Conservation (phyloP, 2,329 filamentous ascomycete species). For the Colletotrichum nymphaeae region DNA sequence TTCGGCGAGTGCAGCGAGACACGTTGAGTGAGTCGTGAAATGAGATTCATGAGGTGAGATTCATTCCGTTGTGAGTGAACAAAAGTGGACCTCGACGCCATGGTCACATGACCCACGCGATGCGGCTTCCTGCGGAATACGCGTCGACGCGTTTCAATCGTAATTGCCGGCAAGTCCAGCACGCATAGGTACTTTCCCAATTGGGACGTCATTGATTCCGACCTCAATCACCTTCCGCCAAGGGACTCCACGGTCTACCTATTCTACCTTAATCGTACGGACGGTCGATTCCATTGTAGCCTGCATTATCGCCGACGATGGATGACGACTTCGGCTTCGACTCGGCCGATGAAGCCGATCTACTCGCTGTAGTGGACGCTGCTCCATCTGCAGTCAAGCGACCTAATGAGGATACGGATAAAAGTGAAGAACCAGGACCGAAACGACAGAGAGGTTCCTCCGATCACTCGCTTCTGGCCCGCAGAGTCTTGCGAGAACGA, state of each 20-base stretch:
- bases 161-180: neutral
- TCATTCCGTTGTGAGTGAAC: neutral
- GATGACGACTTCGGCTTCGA: conserved; percentile 41
- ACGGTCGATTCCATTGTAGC: neutral
- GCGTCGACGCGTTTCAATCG: neutral
- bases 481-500: conserved; percentile 47
- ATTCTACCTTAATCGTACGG: neutral
- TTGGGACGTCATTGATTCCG: neutral
- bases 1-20: neutral
- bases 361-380: conserved; percentile 13
- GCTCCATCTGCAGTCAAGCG: neutral
- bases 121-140: neutral
- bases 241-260: neutral
- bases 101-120: neutral
- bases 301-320: neutral
- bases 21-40: neutral
- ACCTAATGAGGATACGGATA: neutral
- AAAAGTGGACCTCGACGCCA: neutral
- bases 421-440: neutral
- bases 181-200: neutral
- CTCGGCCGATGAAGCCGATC: conserved; percentile 35
- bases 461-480: conserved; percentile 33
- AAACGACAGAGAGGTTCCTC: neutral
- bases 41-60: neutral
- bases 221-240: neutral